Conservation (phyloP, 2,329 filamentous ascomycete species). For the Pyrenophora graminea region DNA sequence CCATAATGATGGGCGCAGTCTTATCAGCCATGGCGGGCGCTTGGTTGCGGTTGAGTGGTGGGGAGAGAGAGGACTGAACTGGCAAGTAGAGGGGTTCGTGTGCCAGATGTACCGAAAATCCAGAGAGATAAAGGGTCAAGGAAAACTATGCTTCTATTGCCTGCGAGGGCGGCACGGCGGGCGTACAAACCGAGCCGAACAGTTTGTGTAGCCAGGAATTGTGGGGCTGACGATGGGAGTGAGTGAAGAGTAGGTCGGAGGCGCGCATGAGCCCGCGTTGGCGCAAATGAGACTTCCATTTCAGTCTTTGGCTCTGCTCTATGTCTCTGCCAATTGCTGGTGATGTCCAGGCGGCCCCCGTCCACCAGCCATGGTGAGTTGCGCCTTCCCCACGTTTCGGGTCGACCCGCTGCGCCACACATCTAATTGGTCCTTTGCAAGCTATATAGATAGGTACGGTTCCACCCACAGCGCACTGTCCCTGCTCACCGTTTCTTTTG, state of each 20-base stretch:
- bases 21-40: constrained; percentile 11
- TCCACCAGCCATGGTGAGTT: not conserved
- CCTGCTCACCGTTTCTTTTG: too few relatives aligned
- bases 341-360: not conserved
- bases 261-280: not conserved
- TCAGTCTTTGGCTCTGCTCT: not conserved
- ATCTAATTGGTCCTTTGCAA: not conserved
- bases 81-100: not conserved
- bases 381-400: constrained; percentile 6
- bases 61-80: not conserved
- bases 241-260: not conserved
- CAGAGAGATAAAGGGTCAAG: not conserved
- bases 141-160: constrained; percentile 16
- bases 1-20: constrained; percentile 18
- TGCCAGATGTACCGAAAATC: not conserved
- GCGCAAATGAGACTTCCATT: not conserved
- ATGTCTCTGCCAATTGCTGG: not conserved
- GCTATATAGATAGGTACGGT: too few relatives aligned
- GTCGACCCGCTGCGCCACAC: constrained; percentile 2
- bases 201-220: constrained; percentile 5
- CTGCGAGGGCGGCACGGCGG: constrained; percentile 18
- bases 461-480: too few relatives aligned
- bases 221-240: constrained; percentile 1
- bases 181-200: constrained; percentile 3
- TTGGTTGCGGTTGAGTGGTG: not conserved